A percentile compares a stretch with the other conserved stretches of the same genome.
phyloP scores from a whole-genome alignment of 495 filamentous ascomycete species.

The Penicillium ochrochloron region DNA sequence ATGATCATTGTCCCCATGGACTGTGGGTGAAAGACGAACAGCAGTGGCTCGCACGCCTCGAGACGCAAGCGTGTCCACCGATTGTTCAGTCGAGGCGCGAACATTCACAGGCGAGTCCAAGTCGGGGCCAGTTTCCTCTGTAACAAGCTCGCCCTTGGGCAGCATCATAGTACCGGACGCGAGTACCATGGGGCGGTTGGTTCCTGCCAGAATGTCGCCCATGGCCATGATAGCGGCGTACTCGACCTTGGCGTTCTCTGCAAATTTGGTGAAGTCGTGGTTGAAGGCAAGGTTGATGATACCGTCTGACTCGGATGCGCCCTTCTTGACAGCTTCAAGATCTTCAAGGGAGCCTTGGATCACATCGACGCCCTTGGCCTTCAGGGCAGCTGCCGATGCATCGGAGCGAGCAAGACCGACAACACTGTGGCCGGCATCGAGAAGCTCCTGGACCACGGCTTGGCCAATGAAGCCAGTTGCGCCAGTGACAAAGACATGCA shows the following conservation, averaged over 20 bases:
- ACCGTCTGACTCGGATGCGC: constrained; percentile 42
- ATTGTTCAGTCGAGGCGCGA: constrained; percentile 38
- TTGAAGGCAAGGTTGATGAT: constrained; percentile 54
- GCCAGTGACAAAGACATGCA: constrained; percentile 53
- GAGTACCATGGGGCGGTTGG: constrained; percentile 46
- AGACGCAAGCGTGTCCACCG: constrained; percentile 30
- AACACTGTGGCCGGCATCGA: constrained; percentile 45
- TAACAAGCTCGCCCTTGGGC: constrained; percentile 33
- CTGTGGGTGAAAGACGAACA: constrained; percentile 48
- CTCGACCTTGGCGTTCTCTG: constrained; percentile 36
- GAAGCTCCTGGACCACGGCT: constrained; percentile 46
- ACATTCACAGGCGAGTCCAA: constrained; percentile 15
- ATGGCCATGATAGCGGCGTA: constrained; percentile 44
- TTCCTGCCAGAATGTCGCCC: constrained; percentile 35
- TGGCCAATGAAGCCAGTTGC: constrained; percentile 52
- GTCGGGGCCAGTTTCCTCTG: constrained; percentile 36
- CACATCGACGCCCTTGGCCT: constrained; percentile 36
- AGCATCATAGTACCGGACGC: constrained; percentile 47
- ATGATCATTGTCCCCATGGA: constrained; percentile 44
- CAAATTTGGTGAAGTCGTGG: constrained; percentile 47
- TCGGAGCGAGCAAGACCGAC: constrained; percentile 49
- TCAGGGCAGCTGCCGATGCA: constrained; percentile 32
- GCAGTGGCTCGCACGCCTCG: constrained; percentile 40
- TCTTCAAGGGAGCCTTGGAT: constrained; percentile 45
- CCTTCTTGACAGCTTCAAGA: constrained; percentile 38